Evolutionary conservation across 106 monocot species (phyloP).

Genomic region (Platanthera guangdongensis): DNA sequence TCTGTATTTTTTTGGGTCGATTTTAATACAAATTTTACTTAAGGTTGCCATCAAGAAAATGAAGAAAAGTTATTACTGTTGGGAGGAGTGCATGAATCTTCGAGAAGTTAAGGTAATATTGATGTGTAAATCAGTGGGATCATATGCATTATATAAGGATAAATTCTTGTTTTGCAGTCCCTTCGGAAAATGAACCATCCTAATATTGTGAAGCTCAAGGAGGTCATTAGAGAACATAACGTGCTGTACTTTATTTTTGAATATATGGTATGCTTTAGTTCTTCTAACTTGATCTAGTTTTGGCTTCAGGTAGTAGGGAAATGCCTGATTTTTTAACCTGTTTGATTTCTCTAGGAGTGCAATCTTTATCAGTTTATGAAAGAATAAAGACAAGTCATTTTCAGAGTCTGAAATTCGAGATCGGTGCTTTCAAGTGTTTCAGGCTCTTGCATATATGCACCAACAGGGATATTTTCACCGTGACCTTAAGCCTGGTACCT

Average conservation of each 20-base stretch:
- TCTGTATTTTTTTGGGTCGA: neutral
- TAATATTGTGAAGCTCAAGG: slow-evolving; percentile 89
- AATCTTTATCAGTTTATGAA: slow-evolving; percentile 90
- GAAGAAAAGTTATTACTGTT: slow-evolving; percentile 68
- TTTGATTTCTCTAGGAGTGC: slow-evolving; percentile 47
- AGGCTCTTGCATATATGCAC: slow-evolving; percentile 82
- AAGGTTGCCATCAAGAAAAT: slow-evolving; percentile 81
- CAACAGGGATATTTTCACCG: slow-evolving; percentile 86
- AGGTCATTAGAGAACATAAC: slow-evolving; percentile 86
- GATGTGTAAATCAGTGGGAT: neutral
- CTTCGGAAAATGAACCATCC: slow-evolving; percentile 83
- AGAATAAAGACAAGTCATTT: slow-evolving; percentile 49
- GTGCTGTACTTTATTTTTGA: slow-evolving; percentile 79
- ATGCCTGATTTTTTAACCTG: neutral
- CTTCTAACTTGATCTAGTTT: neutral
- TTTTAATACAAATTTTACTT: neutral
- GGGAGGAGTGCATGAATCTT: slow-evolving; percentile 73
- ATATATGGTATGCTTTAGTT: slow-evolving; percentile 62
- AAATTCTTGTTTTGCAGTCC: slow-evolving; percentile 34
- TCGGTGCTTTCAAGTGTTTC: slow-evolving; percentile 90
- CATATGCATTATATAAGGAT: neutral
- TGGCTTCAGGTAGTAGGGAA: neutral
- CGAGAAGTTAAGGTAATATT: slow-evolving; percentile 57
- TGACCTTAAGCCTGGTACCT: slow-evolving; percentile 88
- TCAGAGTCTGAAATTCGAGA: slow-evolving; percentile 65